A percentile compares a stretch with the other conserved stretches of the same genome.
Conservation (phyloP, 768 basidiomycete species). For the Neoboletus subvelutipes region DNA sequence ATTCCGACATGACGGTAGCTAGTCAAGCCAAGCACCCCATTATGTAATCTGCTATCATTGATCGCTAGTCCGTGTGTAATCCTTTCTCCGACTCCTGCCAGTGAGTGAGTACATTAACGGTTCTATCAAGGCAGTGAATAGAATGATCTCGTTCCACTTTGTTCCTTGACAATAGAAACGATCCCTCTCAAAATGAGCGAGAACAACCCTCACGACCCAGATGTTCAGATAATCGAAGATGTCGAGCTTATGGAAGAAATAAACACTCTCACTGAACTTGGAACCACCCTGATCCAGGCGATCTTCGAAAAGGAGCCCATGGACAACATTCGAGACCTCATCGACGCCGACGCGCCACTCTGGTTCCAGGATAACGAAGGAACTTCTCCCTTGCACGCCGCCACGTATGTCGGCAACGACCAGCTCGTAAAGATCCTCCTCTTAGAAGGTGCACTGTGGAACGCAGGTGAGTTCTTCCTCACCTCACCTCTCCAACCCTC, state of each 20-base stretch:
- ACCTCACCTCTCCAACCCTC: neutral
- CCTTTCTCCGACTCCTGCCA: neutral
- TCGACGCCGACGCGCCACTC: slow-evolving; percentile 70
- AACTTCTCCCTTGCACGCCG: slow-evolving; percentile 83
- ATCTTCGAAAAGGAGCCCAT: slow-evolving; percentile 51
- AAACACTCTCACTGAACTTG: slow-evolving; percentile 50
- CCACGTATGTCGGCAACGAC: slow-evolving; percentile 67
- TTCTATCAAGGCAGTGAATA: neutral
- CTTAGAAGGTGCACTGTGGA: slow-evolving; percentile 88
- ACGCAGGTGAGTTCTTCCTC: slow-evolving; percentile 57
- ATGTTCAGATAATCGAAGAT: slow-evolving; percentile 22
- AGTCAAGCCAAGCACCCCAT: slow-evolving; percentile 3
- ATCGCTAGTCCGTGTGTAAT: neutral
- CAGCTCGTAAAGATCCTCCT: slow-evolving; percentile 68
- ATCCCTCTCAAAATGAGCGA: slow-evolving; percentile 12
- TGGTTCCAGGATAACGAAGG: slow-evolving; percentile 92
- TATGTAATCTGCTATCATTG: slow-evolving; percentile 14
- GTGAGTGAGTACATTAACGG: slow-evolving; percentile 1
- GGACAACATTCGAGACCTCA: slow-evolving; percentile 45
- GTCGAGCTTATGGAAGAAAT: slow-evolving; percentile 37
- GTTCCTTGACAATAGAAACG: neutral
- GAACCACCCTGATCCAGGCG: slow-evolving; percentile 56
- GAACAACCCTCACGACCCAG: neutral
- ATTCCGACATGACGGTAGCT: slow-evolving; percentile 68
- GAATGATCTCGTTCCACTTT: neutral